Evolutionary conservation across 2,329 filamentous ascomycete genomes (phyloP), one percentile per base, ranked within the genome.

Genomic region (Cladosporium sp.): DNA sequence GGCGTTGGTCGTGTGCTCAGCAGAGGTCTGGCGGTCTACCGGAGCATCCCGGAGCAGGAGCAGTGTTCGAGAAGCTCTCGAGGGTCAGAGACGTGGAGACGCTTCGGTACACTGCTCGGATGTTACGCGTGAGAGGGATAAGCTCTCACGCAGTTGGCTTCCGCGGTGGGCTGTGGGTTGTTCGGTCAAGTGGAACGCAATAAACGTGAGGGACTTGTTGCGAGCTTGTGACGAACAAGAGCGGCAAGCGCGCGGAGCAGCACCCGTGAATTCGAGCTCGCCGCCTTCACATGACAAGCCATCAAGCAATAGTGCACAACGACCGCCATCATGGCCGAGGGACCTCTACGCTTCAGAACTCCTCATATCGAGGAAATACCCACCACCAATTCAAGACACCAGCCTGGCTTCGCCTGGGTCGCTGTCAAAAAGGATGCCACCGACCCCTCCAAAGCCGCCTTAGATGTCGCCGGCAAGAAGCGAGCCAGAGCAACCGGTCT

Each of bases 371-470:
- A 95, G 74, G 88, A 96, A 66, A 79, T 97, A 59, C 89, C 90
- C 37, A 78, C 77, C 59, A 86, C 84, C 69, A 79, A 85, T 28
- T 69, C 70, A 17, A 85, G 85, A 61, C 86, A 85, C 15, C 89
- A 90, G 1, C 92, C 93, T 1, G 93, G 93, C 69, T 97, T 92
- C 88, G 91, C 91, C 12, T 96, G 96, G 72, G 90, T 97, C 1
- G 81, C 82, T 65, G 72, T 77, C 52, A 72, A 79, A 55, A 80
- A 80, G 60, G 76, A 76, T 65, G 74, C 76, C 75, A 81, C 78
- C 70, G 70, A 79, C 65, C 76, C 77, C 75, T 82, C 79, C 70
- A 71, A 76, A 73, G 69, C 78, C 72, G 60, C 75, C 74, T 30
- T 60, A 49, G 67, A 68, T 17, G 69, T 69, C 6, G 64, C 66